Conservation (phyloP, 1,284 basidiomycete genomes). For the Marasmius tenuissimus region DNA sequence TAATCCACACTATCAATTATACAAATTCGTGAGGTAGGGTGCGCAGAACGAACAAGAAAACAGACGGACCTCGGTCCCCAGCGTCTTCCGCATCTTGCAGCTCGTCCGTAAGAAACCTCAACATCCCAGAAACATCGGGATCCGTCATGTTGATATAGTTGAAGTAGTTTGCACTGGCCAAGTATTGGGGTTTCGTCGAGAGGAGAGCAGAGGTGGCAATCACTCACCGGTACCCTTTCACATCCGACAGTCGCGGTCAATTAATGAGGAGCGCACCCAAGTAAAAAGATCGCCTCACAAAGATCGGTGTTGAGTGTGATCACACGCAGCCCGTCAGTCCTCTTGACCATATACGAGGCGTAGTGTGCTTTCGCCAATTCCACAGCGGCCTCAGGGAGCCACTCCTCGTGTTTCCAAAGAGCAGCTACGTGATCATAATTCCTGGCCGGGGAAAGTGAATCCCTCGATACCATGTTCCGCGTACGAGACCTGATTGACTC, state of each 20-base stretch:
- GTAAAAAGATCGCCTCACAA: constrained; percentile 41
- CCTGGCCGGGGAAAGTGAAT: constrained; percentile 35
- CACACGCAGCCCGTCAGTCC: constrained; percentile 66
- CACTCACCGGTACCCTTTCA: constrained; percentile 48
- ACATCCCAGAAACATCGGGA: constrained; percentile 72
- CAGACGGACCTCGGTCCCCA: constrained; percentile 56
- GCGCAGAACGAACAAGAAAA: neutral
- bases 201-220: neutral
- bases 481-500: constrained; percentile 10
- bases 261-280: constrained; percentile 15
- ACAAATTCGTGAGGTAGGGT: neutral
- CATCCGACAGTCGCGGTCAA: constrained; percentile 13
- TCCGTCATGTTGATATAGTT: constrained; percentile 76
- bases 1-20: constrained; percentile 70
- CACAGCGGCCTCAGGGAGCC: constrained; percentile 64
- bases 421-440: constrained; percentile 72
- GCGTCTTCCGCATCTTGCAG: constrained; percentile 76
- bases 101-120: constrained; percentile 80
- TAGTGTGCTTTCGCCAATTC: constrained; percentile 69
- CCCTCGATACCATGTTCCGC: too few species aligned
- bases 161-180: constrained; percentile 62
- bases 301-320: constrained; percentile 80
- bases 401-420: constrained; percentile 71
- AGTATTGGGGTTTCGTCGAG: neutral
- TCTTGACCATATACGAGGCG: constrained; percentile 71